These are phyloP conservation scores for Hanseniaspora occidentalis DNA, from an alignment of 805 yeast genomes.

Conservation along the genomic window DNA sequence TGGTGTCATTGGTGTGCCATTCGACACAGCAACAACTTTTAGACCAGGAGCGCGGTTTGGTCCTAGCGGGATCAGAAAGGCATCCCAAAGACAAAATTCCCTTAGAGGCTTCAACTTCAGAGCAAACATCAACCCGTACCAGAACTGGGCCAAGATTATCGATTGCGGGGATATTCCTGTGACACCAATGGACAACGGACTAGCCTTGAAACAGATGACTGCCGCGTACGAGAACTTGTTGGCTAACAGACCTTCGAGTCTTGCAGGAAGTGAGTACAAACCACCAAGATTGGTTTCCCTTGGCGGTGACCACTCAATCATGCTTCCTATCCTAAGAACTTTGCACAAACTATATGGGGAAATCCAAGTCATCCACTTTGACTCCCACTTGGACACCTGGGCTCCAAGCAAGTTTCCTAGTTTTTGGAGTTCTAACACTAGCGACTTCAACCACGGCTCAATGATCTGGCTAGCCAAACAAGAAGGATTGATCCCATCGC, in stretches of 20 bases:
- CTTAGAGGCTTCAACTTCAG: slow-evolving; percentile 60
- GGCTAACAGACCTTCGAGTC: slow-evolving; percentile 21
- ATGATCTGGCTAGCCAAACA: slow-evolving; percentile 73
- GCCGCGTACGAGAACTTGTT: slow-evolving; percentile 41
- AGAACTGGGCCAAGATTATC: slow-evolving; percentile 37
- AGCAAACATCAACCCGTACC: slow-evolving; percentile 50
- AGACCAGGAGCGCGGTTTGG: slow-evolving; percentile 80
- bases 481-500: slow-evolving; percentile 48
- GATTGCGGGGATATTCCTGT: slow-evolving; percentile 64
- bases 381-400: slow-evolving; percentile 81
- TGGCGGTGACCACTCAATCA: slow-evolving; percentile 77
- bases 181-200: slow-evolving; percentile 52
- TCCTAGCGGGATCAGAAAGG: slow-evolving; percentile 56
- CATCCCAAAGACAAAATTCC: slow-evolving; percentile 59
- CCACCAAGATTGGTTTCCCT: slow-evolving; percentile 58
- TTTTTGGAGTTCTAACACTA: slow-evolving; percentile 43
- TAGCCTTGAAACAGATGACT: slow-evolving; percentile 54
- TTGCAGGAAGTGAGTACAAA: slow-evolving; percentile 10
- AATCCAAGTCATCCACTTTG: slow-evolving; percentile 66
- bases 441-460: slow-evolving; percentile 69
- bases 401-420: slow-evolving; percentile 58
- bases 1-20: slow-evolving; percentile 69
- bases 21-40: slow-evolving; percentile 71
- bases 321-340: slow-evolving; percentile 61
- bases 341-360: slow-evolving; percentile 49